These are phyloP conservation scores for Pleurotus tuoliensis DNA, from an alignment of 768 basidiomycete species.

Conservation along the genomic window DNA sequence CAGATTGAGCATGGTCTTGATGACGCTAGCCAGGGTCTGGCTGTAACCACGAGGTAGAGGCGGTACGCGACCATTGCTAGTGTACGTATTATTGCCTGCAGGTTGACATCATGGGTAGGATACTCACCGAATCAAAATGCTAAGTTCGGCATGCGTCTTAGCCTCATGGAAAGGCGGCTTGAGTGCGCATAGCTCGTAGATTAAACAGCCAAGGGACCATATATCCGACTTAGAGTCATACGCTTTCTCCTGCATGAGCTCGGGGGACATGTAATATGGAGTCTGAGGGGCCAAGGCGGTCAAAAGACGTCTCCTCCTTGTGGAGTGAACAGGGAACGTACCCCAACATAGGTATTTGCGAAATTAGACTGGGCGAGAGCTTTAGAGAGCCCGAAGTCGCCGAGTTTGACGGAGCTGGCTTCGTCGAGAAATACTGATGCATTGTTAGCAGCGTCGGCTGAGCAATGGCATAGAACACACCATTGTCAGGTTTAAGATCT, in stretches of 20 bases:
- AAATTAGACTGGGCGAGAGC: slow-evolving; percentile 85
- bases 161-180: slow-evolving; percentile 94
- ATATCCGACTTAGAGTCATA: slow-evolving; percentile 99
- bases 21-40: slow-evolving; percentile 62
- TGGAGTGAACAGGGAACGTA: slow-evolving; percentile 33
- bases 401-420: slow-evolving; percentile 84
- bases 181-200: slow-evolving; percentile 93
- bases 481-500: slow-evolving; percentile 97
- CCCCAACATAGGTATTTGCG: slow-evolving; percentile 96
- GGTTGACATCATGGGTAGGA: not conserved
- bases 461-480: slow-evolving; percentile 33
- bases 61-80: slow-evolving; percentile 84
- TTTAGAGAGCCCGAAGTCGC: slow-evolving; percentile 96
- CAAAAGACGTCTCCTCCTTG: not conserved
- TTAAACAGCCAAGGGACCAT: slow-evolving; percentile 96
- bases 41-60: slow-evolving; percentile 85
- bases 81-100: not conserved
- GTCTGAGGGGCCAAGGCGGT: slow-evolving; percentile 50
- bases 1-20: slow-evolving; percentile 83
- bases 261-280: slow-evolving; percentile 99
- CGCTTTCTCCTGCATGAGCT: slow-evolving; percentile 94
- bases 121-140: slow-evolving; percentile 70
- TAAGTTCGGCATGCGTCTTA: slow-evolving; percentile 83
- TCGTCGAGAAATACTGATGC: slow-evolving; percentile 83
- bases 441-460: not conserved